Evolutionary conservation across 208 protist species (phyloP).

Genomic region (Trypanosoma avium): DNA sequence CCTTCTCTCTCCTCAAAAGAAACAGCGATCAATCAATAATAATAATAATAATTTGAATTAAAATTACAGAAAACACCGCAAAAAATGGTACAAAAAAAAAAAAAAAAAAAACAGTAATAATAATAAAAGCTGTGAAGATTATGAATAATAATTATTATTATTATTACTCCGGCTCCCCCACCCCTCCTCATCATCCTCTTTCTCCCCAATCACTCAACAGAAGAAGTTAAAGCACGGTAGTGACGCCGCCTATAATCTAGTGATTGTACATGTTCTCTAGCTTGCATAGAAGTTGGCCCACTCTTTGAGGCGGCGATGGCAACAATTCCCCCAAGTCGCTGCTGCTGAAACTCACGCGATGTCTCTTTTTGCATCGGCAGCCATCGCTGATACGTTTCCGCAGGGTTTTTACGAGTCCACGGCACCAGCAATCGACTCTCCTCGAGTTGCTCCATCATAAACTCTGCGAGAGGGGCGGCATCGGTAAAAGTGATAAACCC

Average conservation of each 20-base stretch:
- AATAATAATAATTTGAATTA: too few species aligned
- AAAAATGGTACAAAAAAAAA: too few species aligned
- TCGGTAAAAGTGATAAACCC: constrained; percentile 83
- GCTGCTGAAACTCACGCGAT: constrained; percentile 41
- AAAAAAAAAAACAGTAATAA: too few species aligned
- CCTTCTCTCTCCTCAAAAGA: neutral
- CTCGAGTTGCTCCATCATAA: constrained; percentile 84
- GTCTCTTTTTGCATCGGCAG: constrained; percentile 18
- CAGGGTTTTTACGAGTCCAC: constrained; percentile 74
- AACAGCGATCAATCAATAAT: too few species aligned
- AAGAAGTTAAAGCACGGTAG: constrained; percentile 27
- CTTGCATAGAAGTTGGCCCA: constrained; percentile 40
- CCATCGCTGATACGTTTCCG: constrained; percentile 29
- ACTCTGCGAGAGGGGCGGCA: constrained; percentile 65
- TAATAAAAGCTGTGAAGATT: too few species aligned
- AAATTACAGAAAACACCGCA: too few species aligned
- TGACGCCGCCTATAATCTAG: constrained; percentile 47
- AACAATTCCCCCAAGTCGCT: constrained; percentile 34
- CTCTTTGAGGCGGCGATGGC: constrained; percentile 57
- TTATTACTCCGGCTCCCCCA: too few species aligned
- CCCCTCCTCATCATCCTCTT: too few species aligned
- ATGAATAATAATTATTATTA: too few species aligned
- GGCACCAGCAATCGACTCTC: constrained; percentile 76
- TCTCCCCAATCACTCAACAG: too few species aligned
- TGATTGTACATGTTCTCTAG: constrained; percentile 24